Evolutionary conservation across 768 basidiomycete species (phyloP), one percentile per base, ranked within the genome.

Genomic region (Pseudohyphozyma bogoriensis): DNA sequence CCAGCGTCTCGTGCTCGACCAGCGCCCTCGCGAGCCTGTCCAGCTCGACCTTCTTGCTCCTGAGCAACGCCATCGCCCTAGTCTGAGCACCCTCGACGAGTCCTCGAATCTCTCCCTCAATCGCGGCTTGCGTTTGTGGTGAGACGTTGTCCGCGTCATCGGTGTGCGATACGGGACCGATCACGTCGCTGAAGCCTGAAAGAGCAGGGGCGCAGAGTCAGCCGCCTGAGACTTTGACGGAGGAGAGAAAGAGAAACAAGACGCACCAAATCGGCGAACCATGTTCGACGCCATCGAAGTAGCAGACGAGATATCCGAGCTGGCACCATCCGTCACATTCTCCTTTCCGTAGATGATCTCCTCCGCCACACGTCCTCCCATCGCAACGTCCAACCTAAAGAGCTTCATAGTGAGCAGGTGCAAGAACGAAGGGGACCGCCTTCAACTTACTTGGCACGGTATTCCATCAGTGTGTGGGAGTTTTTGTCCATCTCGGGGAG

Each of bases 331-430:
- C 22, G 90, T 89, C 44, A 95, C 83, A 68, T 69, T 64, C 26
- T 67, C 64, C 32, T 72, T 59, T 68, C 64, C 57, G 59, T 39
- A 61, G 26, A 55, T 56, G 50, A 69, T 73, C 76, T 88, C 89
- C 74, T 99, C 95, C 28, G 95, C 95, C 9, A 91, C 87, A 51
- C 95, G 85, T 26, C 95, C 93, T 15, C 91, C 93, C 80, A 96
- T 86, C 35, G 82, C 83, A 28, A 95, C 91, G 73, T 95, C 93
- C 67, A 97, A 89, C 64, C 78, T 77, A 22, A 87, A 87, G 46
- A 84, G 77, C 12, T 28, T 20, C 28, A 26, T 28, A 42, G 36
- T 39, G 31, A 59, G 72, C 28, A 39, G 13, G 31, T 1, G 16
- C 12, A 26, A 24, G 35, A 54, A 40, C 28, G 37, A 31, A 29